Evolutionary conservation across 2,329 filamentous ascomycete genomes (phyloP).

Genomic region (Cephalotrichum gorgonifer): DNA sequence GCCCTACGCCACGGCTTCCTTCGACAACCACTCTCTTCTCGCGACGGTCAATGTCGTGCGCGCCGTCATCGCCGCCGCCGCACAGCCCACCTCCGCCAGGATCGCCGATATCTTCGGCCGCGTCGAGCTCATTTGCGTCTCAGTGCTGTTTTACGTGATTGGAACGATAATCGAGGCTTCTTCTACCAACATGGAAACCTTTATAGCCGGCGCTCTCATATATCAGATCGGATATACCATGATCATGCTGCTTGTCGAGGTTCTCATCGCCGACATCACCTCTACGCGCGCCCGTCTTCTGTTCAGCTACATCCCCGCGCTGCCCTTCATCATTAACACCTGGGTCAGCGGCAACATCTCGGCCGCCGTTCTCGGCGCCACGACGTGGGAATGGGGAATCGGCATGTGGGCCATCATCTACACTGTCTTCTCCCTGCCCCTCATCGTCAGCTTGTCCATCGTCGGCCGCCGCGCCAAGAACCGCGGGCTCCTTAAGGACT

Average conservation of each 20-base stretch:
- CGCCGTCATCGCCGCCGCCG: slow-evolving; percentile 48
- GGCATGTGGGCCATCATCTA: slow-evolving; percentile 58
- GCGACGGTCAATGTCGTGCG: slow-evolving; percentile 48
- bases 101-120: slow-evolving; percentile 55
- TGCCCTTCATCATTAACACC: slow-evolving; percentile 53
- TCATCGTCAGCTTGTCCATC: slow-evolving; percentile 40
- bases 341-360: slow-evolving; percentile 53
- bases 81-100: slow-evolving; percentile 46
- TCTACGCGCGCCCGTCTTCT: slow-evolving; percentile 52
- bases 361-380: slow-evolving; percentile 31
- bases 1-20: slow-evolving; percentile 40
- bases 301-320: slow-evolving; percentile 52
- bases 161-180: slow-evolving; percentile 47
- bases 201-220: slow-evolving; percentile 46
- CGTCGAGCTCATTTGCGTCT: slow-evolving; percentile 43
- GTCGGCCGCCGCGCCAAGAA: slow-evolving; percentile 42
- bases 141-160: slow-evolving; percentile 49
- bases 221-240: slow-evolving; percentile 56
- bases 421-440: slow-evolving; percentile 44
- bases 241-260: slow-evolving; percentile 50
- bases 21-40: slow-evolving; percentile 40
- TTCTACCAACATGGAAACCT: slow-evolving; percentile 35
- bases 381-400: slow-evolving; percentile 51
- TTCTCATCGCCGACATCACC: slow-evolving; percentile 54
- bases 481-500: slow-evolving; percentile 31